These are phyloP conservation scores for Dichotomocladium elegans DNA, from an alignment of 371 early-diverging fungal species.

Conservation along the genomic window DNA sequence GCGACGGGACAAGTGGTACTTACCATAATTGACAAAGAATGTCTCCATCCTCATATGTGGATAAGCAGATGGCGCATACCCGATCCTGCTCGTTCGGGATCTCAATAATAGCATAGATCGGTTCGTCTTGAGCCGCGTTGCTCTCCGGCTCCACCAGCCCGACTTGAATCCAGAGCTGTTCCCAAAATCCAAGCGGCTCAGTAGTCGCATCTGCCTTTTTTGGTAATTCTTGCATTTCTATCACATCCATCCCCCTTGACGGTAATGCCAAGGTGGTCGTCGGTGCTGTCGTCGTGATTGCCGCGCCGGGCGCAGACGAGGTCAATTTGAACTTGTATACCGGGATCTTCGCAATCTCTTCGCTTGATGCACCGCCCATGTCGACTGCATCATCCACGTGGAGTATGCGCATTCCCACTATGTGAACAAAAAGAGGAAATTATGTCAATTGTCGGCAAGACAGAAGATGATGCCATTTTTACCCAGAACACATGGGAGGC, in stretches of 20 bases:
- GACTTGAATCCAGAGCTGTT: constrained; percentile 25
- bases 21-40: constrained; percentile 55
- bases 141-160: no score
- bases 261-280: constrained; percentile 1
- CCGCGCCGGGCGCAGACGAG: constrained; percentile 2
- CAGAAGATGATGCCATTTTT: neutral
- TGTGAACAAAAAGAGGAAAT: no score
- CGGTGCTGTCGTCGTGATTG: neutral
- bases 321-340: constrained; percentile 34
- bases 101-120: constrained; percentile 24
- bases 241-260: constrained; percentile 2
- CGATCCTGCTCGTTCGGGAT: constrained; percentile 46
- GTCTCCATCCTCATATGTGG: constrained; percentile 63
- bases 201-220: neutral
- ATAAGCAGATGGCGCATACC: constrained; percentile 62
- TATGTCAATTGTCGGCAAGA: constrained; percentile 2
- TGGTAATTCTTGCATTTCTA: constrained; percentile 14
- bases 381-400: constrained; percentile 55
- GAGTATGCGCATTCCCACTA: constrained; percentile 55
- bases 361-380: constrained; percentile 58
- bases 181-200: constrained; percentile 11
- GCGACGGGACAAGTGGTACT: neutral
- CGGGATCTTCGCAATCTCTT: constrained; percentile 56
- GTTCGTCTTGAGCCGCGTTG: constrained; percentile 3
- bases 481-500: constrained; percentile 61